A percentile compares a stretch with the other conserved stretches of the same genome.
These are phyloP conservation scores for Dillenia suffruticosa DNA, from an alignment of 164 flowering plant species.

Conservation along the genomic window DNA sequence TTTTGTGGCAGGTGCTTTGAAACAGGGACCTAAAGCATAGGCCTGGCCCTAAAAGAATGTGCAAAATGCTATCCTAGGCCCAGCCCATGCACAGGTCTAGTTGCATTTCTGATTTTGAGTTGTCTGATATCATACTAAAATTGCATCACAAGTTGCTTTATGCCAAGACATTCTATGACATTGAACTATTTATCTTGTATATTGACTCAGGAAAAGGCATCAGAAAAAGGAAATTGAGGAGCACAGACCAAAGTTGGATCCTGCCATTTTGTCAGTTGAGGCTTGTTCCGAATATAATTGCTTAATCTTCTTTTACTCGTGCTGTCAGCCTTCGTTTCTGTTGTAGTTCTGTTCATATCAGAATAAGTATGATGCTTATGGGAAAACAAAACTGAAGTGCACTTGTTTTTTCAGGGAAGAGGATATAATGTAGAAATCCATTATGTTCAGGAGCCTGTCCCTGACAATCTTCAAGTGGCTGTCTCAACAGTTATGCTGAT, in stretches of 20 bases:
- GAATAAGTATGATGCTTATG: background rate
- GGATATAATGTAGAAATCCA: slow-evolving; percentile 76
- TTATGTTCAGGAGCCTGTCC: slow-evolving; percentile 79
- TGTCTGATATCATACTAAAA: no score
- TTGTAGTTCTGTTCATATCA: background rate
- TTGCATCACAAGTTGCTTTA: no score
- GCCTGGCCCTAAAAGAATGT: no score
- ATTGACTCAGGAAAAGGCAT: slow-evolving; percentile 43
- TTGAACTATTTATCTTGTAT: background rate
- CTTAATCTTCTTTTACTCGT: background rate
- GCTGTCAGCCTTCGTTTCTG: background rate
- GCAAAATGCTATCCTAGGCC: no score
- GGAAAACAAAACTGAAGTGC: slow-evolving; percentile 1
- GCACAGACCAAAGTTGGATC: slow-evolving; percentile 48
- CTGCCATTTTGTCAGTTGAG: slow-evolving; percentile 93
- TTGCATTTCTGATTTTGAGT: no score
- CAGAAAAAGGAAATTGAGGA: slow-evolving; percentile 35
- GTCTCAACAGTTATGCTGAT: slow-evolving; percentile 77
- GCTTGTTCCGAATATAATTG: slow-evolving; percentile 25
- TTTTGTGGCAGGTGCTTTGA: no score
- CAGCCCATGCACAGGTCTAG: no score
- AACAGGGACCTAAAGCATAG: no score
- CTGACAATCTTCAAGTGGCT: slow-evolving; percentile 77
- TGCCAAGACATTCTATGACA: no score
- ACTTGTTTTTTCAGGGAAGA: slow-evolving; percentile 62